These are phyloP conservation scores for Melastoma malabathricum DNA, from an alignment of 345 rosid genomes.

Conservation along the genomic window DNA sequence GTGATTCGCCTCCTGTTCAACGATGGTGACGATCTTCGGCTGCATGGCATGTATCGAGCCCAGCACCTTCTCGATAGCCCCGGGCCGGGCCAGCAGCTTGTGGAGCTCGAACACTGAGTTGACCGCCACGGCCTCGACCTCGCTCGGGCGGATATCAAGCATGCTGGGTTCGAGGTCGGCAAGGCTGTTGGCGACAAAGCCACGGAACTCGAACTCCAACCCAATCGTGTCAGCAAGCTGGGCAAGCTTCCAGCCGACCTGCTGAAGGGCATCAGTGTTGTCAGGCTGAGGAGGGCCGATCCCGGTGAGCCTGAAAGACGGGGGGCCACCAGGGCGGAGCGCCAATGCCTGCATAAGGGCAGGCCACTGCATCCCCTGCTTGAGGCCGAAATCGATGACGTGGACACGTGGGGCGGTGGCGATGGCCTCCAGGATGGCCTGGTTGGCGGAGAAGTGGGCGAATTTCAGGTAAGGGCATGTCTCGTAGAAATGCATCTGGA, in stretches of 20 bases:
- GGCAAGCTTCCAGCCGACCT: slow-evolving; percentile 70
- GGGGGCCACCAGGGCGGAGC: slow-evolving; percentile 64
- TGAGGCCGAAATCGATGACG: slow-evolving; percentile 59
- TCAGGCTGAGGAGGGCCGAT: slow-evolving; percentile 65
- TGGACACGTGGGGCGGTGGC: slow-evolving; percentile 48
- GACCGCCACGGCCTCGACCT: slow-evolving; percentile 52
- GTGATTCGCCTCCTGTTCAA: slow-evolving; percentile 88
- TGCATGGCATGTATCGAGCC: slow-evolving; percentile 37
- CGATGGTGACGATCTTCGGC: slow-evolving; percentile 65
- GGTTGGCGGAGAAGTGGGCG: slow-evolving; percentile 92
- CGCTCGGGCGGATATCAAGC: slow-evolving; percentile 37
- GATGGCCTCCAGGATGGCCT: slow-evolving; percentile 77
- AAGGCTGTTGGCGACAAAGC: slow-evolving; percentile 43
- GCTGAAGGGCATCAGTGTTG: slow-evolving; percentile 42
- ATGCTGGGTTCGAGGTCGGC: slow-evolving; percentile 66
- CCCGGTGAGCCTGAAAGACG: slow-evolving; percentile 68
- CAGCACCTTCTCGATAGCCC: slow-evolving; percentile 48
- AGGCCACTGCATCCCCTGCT: slow-evolving; percentile 94
- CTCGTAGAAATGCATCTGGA: slow-evolving; percentile 83
- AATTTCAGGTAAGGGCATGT: slow-evolving; percentile 83
- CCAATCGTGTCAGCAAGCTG: slow-evolving; percentile 48
- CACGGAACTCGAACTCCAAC: slow-evolving; percentile 54
- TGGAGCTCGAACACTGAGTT: slow-evolving; percentile 80
- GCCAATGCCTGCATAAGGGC: slow-evolving; percentile 91
- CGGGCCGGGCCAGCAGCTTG: slow-evolving; percentile 40